A percentile compares a stretch with the other conserved stretches of the same genome.
phyloP scores from a whole-genome alignment of 2,329 filamentous ascomycete species.

The Ophiostoma sp. region DNA sequence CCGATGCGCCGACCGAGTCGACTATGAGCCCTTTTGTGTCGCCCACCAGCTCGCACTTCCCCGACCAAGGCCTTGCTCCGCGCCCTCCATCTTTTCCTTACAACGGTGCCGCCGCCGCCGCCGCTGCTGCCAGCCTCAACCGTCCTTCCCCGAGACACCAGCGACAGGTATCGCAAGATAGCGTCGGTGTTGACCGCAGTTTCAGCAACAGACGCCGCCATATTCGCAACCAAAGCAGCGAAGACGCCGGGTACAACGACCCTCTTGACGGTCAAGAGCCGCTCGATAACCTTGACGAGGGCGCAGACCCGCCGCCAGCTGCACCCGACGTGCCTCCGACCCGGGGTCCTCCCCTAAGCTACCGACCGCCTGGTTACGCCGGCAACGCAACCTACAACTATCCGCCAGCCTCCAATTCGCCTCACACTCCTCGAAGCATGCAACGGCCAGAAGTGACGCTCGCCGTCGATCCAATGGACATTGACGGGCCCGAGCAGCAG shows the following conservation, averaged over 20 bases:
- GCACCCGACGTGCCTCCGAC: conserved; percentile 59
- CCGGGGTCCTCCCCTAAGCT: conserved; percentile 58
- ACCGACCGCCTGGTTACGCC: conserved; percentile 48
- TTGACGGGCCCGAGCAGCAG: conserved; percentile 35
- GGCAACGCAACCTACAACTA: conserved; percentile 31
- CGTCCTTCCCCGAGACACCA: conserved; percentile 45
- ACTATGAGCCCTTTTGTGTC: conserved; percentile 60
- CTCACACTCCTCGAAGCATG: conserved; percentile 22
- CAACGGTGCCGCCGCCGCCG: conserved; percentile 32
- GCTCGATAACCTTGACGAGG: neutral
- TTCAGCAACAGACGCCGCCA: conserved; percentile 40
- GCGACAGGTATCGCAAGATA: conserved; percentile 20
- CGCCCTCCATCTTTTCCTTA: conserved; percentile 60
- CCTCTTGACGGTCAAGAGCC: conserved; percentile 32
- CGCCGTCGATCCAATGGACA: conserved; percentile 27
- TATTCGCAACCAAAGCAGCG: conserved; percentile 43
- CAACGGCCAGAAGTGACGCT: conserved; percentile 29
- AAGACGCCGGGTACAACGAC: neutral
- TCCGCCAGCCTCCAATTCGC: conserved; percentile 18
- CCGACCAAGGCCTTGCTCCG: conserved; percentile 55
- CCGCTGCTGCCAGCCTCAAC: conserved; percentile 31
- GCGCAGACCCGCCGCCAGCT: conserved; percentile 44
- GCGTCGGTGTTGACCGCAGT: conserved; percentile 27
- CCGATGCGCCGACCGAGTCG: conserved; percentile 58
- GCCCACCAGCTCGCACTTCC: conserved; percentile 53